A percentile compares a stretch with the other conserved stretches of the same genome.
phyloP scores from a whole-genome alignment of 148 eudicot species.

The Rhododendron vialii region DNA sequence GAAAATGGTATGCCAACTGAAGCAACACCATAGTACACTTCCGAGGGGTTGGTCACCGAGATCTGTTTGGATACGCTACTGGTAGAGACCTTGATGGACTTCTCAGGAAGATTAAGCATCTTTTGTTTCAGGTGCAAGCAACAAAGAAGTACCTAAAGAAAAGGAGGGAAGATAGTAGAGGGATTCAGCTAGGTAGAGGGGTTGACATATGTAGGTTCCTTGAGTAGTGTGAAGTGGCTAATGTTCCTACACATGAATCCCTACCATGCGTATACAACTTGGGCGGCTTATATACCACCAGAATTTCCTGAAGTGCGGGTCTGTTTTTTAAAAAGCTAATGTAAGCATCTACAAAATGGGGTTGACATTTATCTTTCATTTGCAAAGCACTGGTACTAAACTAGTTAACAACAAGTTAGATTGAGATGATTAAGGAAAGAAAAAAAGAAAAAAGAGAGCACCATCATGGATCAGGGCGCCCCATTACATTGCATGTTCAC shows the following conservation, averaged over 20 bases:
- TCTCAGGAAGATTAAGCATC: conserved; percentile 13
- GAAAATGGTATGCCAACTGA: conserved; percentile 37
- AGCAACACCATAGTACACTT: conserved; percentile 41
- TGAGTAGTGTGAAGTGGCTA: background rate
- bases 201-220: background rate
- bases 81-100: conserved; percentile 11
- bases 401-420: background rate
- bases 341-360: background rate
- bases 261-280: background rate
- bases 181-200: background rate
- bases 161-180: background rate
- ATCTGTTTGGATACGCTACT: conserved; percentile 14
- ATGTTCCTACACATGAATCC: conserved; percentile 7
- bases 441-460: background rate
- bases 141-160: background rate
- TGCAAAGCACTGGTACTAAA: background rate
- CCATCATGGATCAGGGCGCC: background rate
- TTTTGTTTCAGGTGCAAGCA: conserved; percentile 5
- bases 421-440: background rate
- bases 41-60: conserved; percentile 13
- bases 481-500: background rate
- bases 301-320: background rate
- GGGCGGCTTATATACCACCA: background rate
- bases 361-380: background rate
- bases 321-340: background rate